phyloP scores from a whole-genome alignment of 2,329 filamentous ascomycete genomes.

The Raffaelea albimanens region DNA sequence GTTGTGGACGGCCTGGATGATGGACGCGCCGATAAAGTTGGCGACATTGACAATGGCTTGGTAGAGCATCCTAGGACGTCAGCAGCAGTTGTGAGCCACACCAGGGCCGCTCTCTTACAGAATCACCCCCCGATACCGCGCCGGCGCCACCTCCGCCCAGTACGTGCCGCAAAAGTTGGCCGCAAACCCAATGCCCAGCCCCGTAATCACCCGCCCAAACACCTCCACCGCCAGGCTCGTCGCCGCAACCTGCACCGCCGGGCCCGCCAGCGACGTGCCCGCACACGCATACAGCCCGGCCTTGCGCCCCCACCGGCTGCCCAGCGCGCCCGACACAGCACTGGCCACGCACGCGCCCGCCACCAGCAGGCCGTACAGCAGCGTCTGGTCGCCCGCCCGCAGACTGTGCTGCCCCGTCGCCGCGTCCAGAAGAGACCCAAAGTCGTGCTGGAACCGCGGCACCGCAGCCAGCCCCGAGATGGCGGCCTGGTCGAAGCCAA shows the following conservation, averaged over 20 bases:
- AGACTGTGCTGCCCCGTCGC: no score
- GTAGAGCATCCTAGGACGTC: conserved; percentile 2
- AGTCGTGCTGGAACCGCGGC: no score
- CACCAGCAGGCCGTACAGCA: not conserved
- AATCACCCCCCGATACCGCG: not conserved
- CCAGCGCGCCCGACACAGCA: not conserved
- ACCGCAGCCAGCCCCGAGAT: no score
- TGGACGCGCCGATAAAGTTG: no score
- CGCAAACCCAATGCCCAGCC: conserved; percentile 1
- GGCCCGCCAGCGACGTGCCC: not conserved
- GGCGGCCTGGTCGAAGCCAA: no score
- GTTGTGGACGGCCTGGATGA: no score
- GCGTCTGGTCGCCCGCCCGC: not conserved
- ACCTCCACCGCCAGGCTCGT: not conserved
- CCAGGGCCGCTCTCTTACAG: no score
- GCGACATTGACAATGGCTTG: not conserved
- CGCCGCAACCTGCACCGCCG: not conserved
- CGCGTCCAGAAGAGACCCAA: no score
- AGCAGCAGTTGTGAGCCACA: no score
- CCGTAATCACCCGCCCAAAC: no score
- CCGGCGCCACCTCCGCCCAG: not conserved
- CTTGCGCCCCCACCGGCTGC: conserved; percentile 3
- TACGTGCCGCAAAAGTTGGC: conserved; percentile 2
- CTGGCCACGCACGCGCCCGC: not conserved
- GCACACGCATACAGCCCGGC: conserved; percentile 1